Evolutionary conservation across 352 stramenopile genomes (phyloP).

Genomic region (Pythium pyrilobum): DNA sequence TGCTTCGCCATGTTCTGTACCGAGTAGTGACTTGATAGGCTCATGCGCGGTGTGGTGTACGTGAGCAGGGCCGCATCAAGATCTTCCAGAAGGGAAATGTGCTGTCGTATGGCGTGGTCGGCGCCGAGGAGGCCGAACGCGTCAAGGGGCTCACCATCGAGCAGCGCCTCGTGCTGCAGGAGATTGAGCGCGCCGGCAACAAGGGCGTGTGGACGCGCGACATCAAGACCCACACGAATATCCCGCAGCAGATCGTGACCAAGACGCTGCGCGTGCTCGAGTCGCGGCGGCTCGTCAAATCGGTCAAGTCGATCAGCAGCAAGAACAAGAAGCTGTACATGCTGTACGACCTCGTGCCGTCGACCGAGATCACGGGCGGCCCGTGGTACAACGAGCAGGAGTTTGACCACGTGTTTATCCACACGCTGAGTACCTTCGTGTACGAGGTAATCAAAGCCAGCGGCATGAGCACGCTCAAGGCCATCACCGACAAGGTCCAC

Average conservation of each 20-base stretch:
- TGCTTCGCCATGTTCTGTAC: neutral
- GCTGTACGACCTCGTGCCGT: conserved; percentile 92
- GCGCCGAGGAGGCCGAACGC: conserved; percentile 79
- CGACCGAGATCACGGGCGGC: conserved; percentile 98
- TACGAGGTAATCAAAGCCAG: conserved; percentile 86
- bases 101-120: conserved; percentile 79
- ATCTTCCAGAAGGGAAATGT: conserved; percentile 86
- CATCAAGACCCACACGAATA: conserved; percentile 97
- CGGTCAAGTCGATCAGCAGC: conserved; percentile 98
- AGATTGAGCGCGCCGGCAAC: conserved; percentile 95
- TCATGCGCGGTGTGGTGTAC: neutral
- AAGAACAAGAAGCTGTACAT: conserved; percentile 99
- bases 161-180: conserved; percentile 86
- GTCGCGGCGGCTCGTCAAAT: conserved; percentile 96
- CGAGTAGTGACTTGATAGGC: neutral
- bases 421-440: conserved; percentile 94
- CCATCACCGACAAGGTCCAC: conserved; percentile 88
- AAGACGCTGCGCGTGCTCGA: conserved; percentile 98
- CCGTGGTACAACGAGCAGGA: conserved; percentile 99
- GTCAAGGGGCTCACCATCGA: conserved; percentile 80
- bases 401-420: conserved; percentile 99
- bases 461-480: conserved; percentile 83
- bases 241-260: conserved; percentile 95
- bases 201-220: conserved; percentile 99
- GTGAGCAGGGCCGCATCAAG: conserved; percentile 70